Conservation (phyloP, 2,329 filamentous ascomycete genomes). For the Pestalotiopsis fici region DNA sequence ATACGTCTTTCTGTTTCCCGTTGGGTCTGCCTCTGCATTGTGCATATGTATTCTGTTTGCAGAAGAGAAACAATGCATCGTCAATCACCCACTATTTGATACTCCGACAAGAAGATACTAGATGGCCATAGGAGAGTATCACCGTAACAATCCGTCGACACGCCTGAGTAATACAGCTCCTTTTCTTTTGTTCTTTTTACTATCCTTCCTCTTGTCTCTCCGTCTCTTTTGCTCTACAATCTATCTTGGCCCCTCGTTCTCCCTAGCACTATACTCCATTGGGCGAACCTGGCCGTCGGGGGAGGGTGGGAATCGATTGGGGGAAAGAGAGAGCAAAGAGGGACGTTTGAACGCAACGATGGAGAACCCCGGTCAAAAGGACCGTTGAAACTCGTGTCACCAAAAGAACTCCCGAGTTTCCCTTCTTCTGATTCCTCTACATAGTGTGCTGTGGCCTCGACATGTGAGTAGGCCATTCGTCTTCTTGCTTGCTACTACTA, state of each 20-base stretch:
- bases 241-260: background rate
- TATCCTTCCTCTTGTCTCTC: background rate
- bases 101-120: too few relatives aligned
- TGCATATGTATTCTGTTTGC: too few relatives aligned
- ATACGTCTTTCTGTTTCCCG: too few relatives aligned
- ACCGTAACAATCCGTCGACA: background rate
- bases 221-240: background rate
- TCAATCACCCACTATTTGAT: too few relatives aligned
- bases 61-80: too few relatives aligned
- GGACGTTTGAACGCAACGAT: background rate
- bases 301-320: background rate
- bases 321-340: background rate
- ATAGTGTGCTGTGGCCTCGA: background rate
- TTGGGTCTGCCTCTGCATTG: too few relatives aligned
- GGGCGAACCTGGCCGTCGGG: background rate
- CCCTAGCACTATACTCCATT: constrained; percentile 1
- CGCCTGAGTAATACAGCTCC: background rate
- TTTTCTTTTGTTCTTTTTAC: background rate
- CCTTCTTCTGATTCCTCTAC: background rate
- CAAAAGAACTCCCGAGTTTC: background rate
- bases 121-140: too few relatives aligned
- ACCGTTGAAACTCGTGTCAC: constrained; percentile 1
- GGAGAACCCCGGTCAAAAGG: constrained; percentile 7
- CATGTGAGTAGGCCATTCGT: too few relatives aligned
- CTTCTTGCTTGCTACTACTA: too few relatives aligned